phyloP scores from a whole-genome alignment of 192 early-diverging fungal species.

The Rhizophagus sp. region DNA sequence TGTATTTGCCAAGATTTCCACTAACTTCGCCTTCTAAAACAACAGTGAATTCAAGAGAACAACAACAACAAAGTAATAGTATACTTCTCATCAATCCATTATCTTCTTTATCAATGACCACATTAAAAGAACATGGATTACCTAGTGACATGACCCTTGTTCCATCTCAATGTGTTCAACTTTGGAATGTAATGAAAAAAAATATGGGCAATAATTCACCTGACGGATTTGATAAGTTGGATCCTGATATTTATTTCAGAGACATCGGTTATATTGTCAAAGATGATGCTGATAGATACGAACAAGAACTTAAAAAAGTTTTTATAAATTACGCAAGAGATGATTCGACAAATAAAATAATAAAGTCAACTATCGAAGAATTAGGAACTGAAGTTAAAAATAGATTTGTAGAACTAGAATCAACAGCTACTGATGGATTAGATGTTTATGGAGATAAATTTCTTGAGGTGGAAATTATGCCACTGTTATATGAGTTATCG shows the following conservation, averaged over 20 bases:
- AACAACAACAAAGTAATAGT: background rate
- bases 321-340: slow-evolving; percentile 25
- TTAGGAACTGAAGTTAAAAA: background rate
- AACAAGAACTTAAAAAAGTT: slow-evolving; percentile 36
- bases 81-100: slow-evolving; percentile 40
- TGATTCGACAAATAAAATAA: background rate
- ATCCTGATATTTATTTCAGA: slow-evolving; percentile 41
- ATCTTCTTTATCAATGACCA: slow-evolving; percentile 28
- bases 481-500: slow-evolving; percentile 34
- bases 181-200: slow-evolving; percentile 38
- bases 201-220: slow-evolving; percentile 1
- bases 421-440: slow-evolving; percentile 11
- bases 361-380: background rate
- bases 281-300: slow-evolving; percentile 32
- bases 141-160: slow-evolving; percentile 38
- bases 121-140: slow-evolving; percentile 25
- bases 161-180: slow-evolving; percentile 37
- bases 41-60: background rate
- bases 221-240: background rate
- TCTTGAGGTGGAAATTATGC: slow-evolving; percentile 7
- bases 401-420: slow-evolving; percentile 35
- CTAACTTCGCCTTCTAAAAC: background rate
- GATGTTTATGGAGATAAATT: slow-evolving; percentile 32
- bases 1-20: slow-evolving; percentile 35
- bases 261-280: slow-evolving; percentile 31